Conservation (phyloP, 179 eudicot genomes). For the Drosera spatulata region DNA sequence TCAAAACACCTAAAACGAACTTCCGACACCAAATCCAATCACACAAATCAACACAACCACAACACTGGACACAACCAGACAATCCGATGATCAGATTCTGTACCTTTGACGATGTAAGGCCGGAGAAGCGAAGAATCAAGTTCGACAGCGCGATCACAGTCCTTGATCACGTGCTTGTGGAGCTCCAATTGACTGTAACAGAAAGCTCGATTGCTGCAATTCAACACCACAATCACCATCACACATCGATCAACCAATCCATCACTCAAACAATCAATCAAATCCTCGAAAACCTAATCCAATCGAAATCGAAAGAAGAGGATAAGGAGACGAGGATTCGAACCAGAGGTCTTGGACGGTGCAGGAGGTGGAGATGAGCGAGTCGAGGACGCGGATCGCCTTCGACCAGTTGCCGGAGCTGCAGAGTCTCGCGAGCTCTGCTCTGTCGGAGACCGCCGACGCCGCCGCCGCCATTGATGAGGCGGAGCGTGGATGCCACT, state of each 20-base stretch:
- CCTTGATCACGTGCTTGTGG: conserved; percentile 96
- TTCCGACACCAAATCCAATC: too few species aligned
- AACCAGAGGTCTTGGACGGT: conserved; percentile 83
- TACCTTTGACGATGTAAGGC: conserved; percentile 92
- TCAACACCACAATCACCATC: conserved; percentile 2
- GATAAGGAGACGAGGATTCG: background rate
- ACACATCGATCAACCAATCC: background rate
- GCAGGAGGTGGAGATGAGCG: conserved; percentile 53
- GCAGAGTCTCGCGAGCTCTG: conserved; percentile 79
- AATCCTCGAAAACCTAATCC: background rate
- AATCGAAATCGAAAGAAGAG: background rate
- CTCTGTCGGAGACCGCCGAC: conserved; percentile 35
- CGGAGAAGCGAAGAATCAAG: conserved; percentile 71
- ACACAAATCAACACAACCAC: too few species aligned
- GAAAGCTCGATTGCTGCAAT: conserved; percentile 82
- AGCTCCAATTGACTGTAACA: conserved; percentile 97
- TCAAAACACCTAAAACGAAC: too few species aligned
- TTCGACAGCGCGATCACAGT: conserved; percentile 82
- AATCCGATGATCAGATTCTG: background rate
- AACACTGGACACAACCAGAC: too few species aligned
- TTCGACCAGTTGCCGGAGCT: conserved; percentile 88
- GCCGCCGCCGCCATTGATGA: background rate
- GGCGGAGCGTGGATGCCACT: too few species aligned
- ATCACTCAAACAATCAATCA: conserved; percentile 1
- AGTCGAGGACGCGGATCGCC: conserved; percentile 92